Conservation (phyloP, 306 rosid species). For the Fragaria ananassa region DNA sequence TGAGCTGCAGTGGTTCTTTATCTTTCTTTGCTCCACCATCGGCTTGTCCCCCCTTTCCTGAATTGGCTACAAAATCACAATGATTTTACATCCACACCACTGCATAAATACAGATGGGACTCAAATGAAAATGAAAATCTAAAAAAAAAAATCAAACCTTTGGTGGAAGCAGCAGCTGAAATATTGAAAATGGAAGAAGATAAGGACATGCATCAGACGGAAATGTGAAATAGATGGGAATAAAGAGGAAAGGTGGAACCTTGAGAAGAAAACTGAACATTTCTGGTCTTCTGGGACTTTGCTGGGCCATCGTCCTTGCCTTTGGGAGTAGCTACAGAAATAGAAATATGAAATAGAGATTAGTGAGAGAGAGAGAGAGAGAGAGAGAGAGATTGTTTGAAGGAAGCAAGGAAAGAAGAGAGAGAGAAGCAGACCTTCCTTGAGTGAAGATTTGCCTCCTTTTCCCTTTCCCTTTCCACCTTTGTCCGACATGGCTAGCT, state of each 20-base stretch:
- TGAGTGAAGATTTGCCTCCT: conserved; percentile 34
- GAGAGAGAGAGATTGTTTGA: no score
- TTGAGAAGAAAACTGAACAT: conserved; percentile 63
- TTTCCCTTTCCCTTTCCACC: conserved; percentile 44
- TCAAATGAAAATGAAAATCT: conserved; percentile 3
- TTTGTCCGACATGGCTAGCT: conserved; percentile 36
- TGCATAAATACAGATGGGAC: background rate
- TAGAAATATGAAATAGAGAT: background rate
- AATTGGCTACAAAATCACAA: conserved; percentile 33
- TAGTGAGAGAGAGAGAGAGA: no score
- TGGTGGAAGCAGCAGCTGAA: conserved; percentile 28
- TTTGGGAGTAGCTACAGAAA: conserved; percentile 45
- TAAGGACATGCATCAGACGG: background rate
- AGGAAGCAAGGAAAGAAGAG: background rate
- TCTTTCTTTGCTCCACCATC: conserved; percentile 50
- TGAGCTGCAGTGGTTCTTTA: conserved; percentile 46
- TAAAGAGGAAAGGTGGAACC: conserved; percentile 31
- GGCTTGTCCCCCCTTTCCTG: conserved; percentile 57
- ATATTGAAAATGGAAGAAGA: background rate
- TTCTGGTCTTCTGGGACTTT: conserved; percentile 61
- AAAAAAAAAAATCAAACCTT: conserved; percentile 34
- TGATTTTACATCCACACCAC: background rate
- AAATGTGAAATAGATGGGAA: background rate
- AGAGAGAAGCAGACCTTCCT: conserved; percentile 31
- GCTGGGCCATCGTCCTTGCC: conserved; percentile 76